Evolutionary conservation across 1,284 basidiomycete genomes (phyloP).

Genomic region (Rhodotorula mucilaginosa): DNA sequence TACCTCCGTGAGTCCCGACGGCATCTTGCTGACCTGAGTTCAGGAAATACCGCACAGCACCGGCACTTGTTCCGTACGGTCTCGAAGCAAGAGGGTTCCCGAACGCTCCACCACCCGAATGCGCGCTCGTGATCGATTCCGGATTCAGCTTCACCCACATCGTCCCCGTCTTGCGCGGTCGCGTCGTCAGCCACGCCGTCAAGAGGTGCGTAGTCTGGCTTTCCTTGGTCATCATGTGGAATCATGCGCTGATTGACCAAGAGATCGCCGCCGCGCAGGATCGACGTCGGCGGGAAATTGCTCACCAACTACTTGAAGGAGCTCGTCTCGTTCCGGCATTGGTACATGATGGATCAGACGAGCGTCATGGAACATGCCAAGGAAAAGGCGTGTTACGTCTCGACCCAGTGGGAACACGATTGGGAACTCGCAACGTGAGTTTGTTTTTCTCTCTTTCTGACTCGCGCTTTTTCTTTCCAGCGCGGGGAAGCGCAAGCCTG

Average conservation of each 20-base stretch:
- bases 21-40: too few species aligned
- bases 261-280: conserved; percentile 53
- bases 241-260: too few species aligned
- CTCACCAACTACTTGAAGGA: conserved; percentile 93
- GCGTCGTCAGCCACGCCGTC: conserved; percentile 72
- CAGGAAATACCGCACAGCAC: conserved; percentile 56
- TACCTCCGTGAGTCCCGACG: neutral
- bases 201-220: conserved; percentile 60
- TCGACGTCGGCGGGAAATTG: conserved; percentile 90
- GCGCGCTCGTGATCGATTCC: conserved; percentile 76
- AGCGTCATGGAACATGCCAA: conserved; percentile 88
- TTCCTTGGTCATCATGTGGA: too few species aligned
- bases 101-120: conserved; percentile 61
- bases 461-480: too few species aligned
- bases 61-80: conserved; percentile 71
- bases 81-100: conserved; percentile 49
- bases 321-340: conserved; percentile 87
- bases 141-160: conserved; percentile 92
- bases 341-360: conserved; percentile 97
- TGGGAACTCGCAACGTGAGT: conserved; percentile 74
- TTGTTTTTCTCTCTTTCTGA: too few species aligned
- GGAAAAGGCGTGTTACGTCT: conserved; percentile 81
- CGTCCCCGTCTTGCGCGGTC: conserved; percentile 75
- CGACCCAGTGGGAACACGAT: conserved; percentile 68
- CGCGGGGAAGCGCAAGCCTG: neutral